Base-by-base conservation (phyloP, 2,329 filamentous ascomycete species). In the Colletotrichum endophyticum region DNA sequence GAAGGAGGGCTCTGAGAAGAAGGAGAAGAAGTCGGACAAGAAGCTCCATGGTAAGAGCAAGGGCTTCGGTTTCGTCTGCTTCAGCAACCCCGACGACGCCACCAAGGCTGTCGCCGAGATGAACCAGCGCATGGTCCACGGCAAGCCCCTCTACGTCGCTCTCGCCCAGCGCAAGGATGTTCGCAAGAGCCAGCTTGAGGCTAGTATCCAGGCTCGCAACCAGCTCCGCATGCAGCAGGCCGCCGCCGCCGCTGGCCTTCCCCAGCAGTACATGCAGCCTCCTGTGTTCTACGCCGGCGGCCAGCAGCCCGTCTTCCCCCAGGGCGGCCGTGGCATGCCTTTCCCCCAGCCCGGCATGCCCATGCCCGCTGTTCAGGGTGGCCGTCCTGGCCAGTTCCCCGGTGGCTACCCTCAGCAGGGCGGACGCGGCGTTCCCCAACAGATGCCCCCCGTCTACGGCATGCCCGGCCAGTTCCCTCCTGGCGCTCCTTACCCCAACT, bases 11-110 rank as follows among this genome's bases (percentile, higher is more conserved):
- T 53, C 44, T 75, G 90, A 92, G 44, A 89, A 92, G 84, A 92
- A 93, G 86, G 87, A 91, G 78, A 89, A 92, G 82, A 91, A 90
- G 82, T 84, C 87, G 36, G 91, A 92, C 79, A 91, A 91, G 86
- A 93, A 91, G 88, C 91, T 98, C 77, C 74, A 70, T 8, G 97
- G 97, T 86, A 99, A 99, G 95, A 98, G 96, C 94, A 99, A 99
- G 92, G 97, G 97, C 86, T 99, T 99, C 86, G 97, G 97, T 82
- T 99, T 99, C 87, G 97, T 99, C 84, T 99, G 97, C 94, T 99
- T 99, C 91, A 97, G 95, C 92, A 99, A 98, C 91, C 96, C 97
- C 77, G 97, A 99, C 83, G 97, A 99, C 86, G 97, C 97, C 80
- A 98, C 96, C 89, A 99, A 99, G 93, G 97, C 97, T 79, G 96